Base-by-base conservation (phyloP, 2,329 filamentous ascomycete genomes). In the Penicillium sp. region DNA sequence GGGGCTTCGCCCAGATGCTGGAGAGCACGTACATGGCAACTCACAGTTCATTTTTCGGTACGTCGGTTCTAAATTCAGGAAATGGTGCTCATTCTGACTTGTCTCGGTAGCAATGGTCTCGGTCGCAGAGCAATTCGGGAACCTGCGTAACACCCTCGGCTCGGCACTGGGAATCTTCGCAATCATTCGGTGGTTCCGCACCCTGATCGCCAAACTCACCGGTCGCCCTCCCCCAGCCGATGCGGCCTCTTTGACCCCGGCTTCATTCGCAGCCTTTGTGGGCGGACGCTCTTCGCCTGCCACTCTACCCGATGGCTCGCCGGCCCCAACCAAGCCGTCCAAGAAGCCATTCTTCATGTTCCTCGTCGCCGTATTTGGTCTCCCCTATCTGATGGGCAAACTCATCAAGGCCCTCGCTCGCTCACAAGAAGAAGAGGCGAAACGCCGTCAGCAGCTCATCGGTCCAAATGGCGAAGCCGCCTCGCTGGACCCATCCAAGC, bases 1-100 rank as follows among this genome's bases (percentile, higher is more conserved):
- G 91, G 18, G 93, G 95, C 0, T 97, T 98, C 67, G 89, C 95
- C 10, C 93, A 98, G 76, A 98, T 98, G 93, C 80, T 98, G 25
- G 93, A 98, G 74, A 97, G 93, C 76, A 97, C 93, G 9, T 98
- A 96, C 65, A 98, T 98, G 95, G 93, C 95, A 27, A 98, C 93
- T 0, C 93, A 98, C 72, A 96, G 91, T 5, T 95, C 89, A 46
- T 98, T 98, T 72, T 98, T 97, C 65, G 91, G 90, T 95, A 81
- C 64, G 86, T 73, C 12, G 44, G n/a, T 23, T 6, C 3, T 4
- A 6, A 15, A 31, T 28, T n/a, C 1, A n/a, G 1, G 6, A 23
- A 20, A 55, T 56, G 52, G 56, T 39, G 46, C 28, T 4, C 48
- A 25, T 42, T 44, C 57, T 47, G 61, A 57, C 13, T 28, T 13